Conservation (phyloP, 148 eudicot genomes). For the Camellia lanceoleosa region DNA sequence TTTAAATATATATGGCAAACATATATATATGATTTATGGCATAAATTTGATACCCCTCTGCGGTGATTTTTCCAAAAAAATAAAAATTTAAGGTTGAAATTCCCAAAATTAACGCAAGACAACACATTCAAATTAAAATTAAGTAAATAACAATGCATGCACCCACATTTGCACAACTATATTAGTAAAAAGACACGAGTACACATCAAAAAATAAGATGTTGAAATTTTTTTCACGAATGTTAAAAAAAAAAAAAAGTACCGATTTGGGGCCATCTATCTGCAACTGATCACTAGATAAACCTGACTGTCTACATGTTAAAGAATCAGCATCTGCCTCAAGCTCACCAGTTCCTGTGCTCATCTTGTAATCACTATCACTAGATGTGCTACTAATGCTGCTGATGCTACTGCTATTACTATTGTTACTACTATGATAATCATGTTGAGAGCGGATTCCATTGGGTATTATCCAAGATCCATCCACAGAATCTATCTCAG, state of each 20-base stretch:
- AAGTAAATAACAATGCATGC: background rate
- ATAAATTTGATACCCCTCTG: background rate
- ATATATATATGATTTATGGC: no score
- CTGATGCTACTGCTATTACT: constrained; percentile 85
- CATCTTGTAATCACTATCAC: constrained; percentile 74
- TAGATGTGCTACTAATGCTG: constrained; percentile 82
- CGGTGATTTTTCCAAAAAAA: background rate
- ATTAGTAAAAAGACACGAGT: background rate
- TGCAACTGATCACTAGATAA: constrained; percentile 54
- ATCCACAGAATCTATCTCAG: constrained; percentile 49
- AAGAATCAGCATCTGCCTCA: constrained; percentile 97
- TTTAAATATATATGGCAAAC: no score
- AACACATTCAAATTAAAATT: background rate
- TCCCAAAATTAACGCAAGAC: background rate
- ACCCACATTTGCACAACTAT: background rate
- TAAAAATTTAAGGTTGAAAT: background rate
- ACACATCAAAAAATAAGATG: background rate
- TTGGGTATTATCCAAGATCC: constrained; percentile 66
- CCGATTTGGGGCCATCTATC: constrained; percentile 62
- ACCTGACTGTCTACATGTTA: constrained; percentile 70
- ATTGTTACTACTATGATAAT: constrained; percentile 76
- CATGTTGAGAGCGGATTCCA: constrained; percentile 45
- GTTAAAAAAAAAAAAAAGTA: constrained; percentile 16
- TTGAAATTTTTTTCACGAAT: background rate
- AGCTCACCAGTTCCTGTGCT: constrained; percentile 67